A percentile compares a stretch with the other conserved stretches of the same genome.
phyloP scores from a whole-genome alignment of 495 filamentous ascomycete genomes.

The Penicillium desertorum region DNA sequence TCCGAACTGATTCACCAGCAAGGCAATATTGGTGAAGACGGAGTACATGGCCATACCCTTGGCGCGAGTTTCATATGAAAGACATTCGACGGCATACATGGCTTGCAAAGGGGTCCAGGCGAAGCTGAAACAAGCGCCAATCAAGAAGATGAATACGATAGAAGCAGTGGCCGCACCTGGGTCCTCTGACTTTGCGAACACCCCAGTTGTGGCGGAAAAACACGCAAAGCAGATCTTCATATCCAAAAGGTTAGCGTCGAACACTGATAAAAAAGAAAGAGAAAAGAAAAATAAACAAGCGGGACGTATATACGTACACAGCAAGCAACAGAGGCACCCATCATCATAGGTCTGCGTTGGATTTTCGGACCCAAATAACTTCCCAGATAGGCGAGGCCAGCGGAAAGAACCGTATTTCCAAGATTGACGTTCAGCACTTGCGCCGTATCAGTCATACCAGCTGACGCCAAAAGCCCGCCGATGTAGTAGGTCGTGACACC shows the following conservation, averaged over 20 bases:
- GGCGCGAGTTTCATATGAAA: slow-evolving; percentile 58
- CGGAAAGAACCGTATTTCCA: slow-evolving; percentile 18
- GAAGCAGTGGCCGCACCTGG: slow-evolving; percentile 41
- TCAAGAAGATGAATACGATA: slow-evolving; percentile 63
- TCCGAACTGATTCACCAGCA: slow-evolving; percentile 56
- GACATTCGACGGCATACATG: slow-evolving; percentile 64
- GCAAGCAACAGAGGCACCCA: slow-evolving; percentile 22
- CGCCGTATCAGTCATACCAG: slow-evolving; percentile 9
- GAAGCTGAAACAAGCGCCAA: slow-evolving; percentile 61
- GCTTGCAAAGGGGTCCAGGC: slow-evolving; percentile 66
- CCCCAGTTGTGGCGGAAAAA: neutral
- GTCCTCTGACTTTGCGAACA: neutral
- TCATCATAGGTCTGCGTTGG: slow-evolving; percentile 48
- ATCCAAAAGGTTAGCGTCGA: neutral
- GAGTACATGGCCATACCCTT: slow-evolving; percentile 61
- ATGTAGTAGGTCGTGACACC: slow-evolving; percentile 53
- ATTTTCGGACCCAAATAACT: slow-evolving; percentile 62
- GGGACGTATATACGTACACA: neutral
- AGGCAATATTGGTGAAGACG: slow-evolving; percentile 47
- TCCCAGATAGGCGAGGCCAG: slow-evolving; percentile 50
- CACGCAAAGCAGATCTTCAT: slow-evolving; percentile 1
- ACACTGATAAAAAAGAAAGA: neutral
- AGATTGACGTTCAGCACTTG: slow-evolving; percentile 18
- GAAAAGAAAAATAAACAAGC: too few species aligned
- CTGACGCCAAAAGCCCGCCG: slow-evolving; percentile 21